Conservation (phyloP, 495 filamentous ascomycete genomes). For the Aspergillus wentii region DNA sequence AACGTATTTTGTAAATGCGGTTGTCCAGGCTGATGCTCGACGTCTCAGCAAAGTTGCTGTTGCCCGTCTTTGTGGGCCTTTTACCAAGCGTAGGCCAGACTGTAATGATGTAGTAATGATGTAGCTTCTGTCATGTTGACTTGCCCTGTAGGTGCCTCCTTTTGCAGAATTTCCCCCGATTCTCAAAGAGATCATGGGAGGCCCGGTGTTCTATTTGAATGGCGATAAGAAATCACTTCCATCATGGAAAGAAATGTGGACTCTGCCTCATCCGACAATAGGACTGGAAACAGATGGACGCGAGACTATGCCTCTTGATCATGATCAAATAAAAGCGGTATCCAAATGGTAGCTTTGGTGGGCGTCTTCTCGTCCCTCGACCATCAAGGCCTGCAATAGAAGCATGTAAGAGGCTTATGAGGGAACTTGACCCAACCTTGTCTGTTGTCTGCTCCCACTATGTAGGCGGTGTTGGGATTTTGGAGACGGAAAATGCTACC, state of each 20-base stretch:
- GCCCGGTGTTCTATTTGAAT: constrained; percentile 31
- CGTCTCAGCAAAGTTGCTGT: constrained; percentile 51
- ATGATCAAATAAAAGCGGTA: constrained; percentile 20
- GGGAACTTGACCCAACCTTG: constrained; percentile 11
- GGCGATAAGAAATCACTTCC: constrained; percentile 14
- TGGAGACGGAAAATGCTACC: constrained; percentile 50
- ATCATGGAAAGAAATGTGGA: not conserved
- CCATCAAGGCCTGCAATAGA: constrained; percentile 21
- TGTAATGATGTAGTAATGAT: too few relatives aligned
- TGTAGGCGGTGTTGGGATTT: constrained; percentile 41
- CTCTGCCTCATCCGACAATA: too few relatives aligned
- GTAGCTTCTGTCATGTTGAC: too few relatives aligned
- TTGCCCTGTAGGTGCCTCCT: constrained; percentile 42
- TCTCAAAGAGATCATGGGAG: constrained; percentile 28
- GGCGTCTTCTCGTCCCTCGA: constrained; percentile 36
- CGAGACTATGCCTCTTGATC: constrained; percentile 21
- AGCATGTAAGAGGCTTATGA: constrained; percentile 13
- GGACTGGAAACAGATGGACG: constrained; percentile 38
- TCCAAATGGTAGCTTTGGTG: constrained; percentile 27
- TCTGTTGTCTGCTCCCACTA: constrained; percentile 35
- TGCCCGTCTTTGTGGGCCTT: constrained; percentile 48
- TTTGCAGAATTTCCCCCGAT: constrained; percentile 40
- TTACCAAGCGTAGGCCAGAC: constrained; percentile 43
- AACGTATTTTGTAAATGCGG: constrained; percentile 61
- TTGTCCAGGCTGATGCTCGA: constrained; percentile 49